phyloP scores from a whole-genome alignment of 805 yeast genomes.

The Myxozyma melibiosi region DNA sequence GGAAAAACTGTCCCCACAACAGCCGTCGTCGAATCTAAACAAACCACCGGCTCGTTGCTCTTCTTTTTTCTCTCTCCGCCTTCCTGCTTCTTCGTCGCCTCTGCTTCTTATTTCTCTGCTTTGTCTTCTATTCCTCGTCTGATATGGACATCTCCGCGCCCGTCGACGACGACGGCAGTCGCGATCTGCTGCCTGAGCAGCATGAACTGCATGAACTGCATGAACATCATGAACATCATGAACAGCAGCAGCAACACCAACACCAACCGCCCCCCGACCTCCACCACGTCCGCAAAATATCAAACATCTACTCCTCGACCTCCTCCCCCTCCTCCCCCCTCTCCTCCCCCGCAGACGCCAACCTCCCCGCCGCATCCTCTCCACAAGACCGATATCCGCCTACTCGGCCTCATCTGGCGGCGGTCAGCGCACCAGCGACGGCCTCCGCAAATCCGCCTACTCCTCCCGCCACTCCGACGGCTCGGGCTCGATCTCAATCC shows the following conservation, averaged over 20 bases:
- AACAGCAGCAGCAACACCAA: neutral
- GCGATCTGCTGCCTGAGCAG: neutral
- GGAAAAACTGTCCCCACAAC: neutral
- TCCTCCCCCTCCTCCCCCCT: neutral
- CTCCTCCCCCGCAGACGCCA: neutral
- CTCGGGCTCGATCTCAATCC: constrained; percentile 26
- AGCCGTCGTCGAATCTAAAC: too few relatives aligned
- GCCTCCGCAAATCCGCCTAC: constrained; percentile 5
- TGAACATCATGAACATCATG: neutral
- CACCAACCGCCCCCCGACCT: neutral
- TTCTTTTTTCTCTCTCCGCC: too few relatives aligned
- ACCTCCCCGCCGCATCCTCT: neutral
- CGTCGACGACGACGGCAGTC: too few relatives aligned
- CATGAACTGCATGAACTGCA: neutral
- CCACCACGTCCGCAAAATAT: neutral
- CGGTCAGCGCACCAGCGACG: neutral
- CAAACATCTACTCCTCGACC: constrained; percentile 5
- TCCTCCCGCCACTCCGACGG: constrained; percentile 30
- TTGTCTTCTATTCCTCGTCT: too few relatives aligned
- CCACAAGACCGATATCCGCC: constrained; percentile 2
- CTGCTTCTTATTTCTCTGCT: too few relatives aligned
- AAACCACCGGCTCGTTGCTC: too few relatives aligned
- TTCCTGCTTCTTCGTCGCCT: too few relatives aligned
- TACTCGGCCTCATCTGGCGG: constrained; percentile 2
- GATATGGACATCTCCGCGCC: too few relatives aligned